Percentiles rank a stretch among this genome's conserved stretches.
Evolutionary conservation across 495 filamentous ascomycete species (phyloP).

Genomic region (Paragyromitra xinjiangensis): DNA sequence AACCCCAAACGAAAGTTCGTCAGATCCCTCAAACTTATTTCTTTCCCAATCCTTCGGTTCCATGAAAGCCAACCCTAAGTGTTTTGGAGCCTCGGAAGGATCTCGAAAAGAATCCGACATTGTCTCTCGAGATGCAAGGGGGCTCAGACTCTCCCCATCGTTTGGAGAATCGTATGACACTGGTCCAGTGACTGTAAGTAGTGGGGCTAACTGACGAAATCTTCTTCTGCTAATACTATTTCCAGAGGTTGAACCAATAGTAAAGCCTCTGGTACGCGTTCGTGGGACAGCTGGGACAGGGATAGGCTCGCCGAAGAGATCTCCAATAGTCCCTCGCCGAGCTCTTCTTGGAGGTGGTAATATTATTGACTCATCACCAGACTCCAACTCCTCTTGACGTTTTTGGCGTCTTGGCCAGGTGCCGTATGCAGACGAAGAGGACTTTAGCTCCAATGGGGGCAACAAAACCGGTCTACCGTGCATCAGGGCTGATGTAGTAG

Average conservation of each 20-base stretch:
- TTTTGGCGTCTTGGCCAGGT: conserved; percentile 56
- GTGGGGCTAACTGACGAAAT: conserved; percentile 45
- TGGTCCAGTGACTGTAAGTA: conserved; percentile 55
- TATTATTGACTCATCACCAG: conserved; percentile 40
- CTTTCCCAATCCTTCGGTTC: conserved; percentile 48
- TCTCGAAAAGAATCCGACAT: conserved; percentile 32
- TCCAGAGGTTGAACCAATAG: conserved; percentile 52
- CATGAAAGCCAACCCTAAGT: conserved; percentile 52
- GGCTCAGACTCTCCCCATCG: conserved; percentile 42
- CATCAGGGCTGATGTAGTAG: conserved; percentile 11
- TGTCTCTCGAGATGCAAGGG: conserved; percentile 48
- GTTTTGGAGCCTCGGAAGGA: conserved; percentile 26
- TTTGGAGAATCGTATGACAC: conserved; percentile 53
- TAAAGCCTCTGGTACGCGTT: conserved; percentile 50
- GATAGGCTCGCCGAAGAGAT: conserved; percentile 51
- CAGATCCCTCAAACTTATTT: conserved; percentile 19
- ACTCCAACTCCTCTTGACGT: conserved; percentile 52
- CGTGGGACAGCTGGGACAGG: conserved; percentile 33
- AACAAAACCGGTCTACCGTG: conserved; percentile 36
- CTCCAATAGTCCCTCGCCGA: conserved; percentile 51
- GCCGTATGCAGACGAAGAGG: conserved; percentile 54
- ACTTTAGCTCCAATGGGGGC: conserved; percentile 53
- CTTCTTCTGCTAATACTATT: conserved; percentile 42
- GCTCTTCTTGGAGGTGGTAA: conserved; percentile 44
- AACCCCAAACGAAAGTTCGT: conserved; percentile 14